Evolutionary conservation across 108 stramenopile genomes (phyloP), one percentile per base, ranked within the genome.

Genomic region (Stephanodiscus triporus): DNA sequence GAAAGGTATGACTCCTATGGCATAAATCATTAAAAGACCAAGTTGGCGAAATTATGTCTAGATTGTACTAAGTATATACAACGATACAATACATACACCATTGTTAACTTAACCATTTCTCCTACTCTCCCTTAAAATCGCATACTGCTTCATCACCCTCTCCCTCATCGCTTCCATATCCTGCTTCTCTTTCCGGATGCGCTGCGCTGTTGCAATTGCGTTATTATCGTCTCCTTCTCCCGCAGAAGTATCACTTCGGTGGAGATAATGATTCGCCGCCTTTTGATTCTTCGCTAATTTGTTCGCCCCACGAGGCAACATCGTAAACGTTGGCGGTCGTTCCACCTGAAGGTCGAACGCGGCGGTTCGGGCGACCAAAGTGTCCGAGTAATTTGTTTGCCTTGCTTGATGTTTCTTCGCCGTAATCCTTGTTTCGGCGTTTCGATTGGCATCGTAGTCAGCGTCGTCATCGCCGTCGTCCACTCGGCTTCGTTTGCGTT

Each of bases 71-170:
- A n/a, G n/a, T n/a, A n/a, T n/a, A n/a, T 34, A 34, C 32, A 34
- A 34, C 13, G 14, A 45, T 45, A 16, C 14, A 14, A 26, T 54
- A 11, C 8, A 54, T 2, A 27, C 6, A 7, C 26, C 2, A 53
- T 22, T 22, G 2, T 53, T 53, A 7, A 26, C 20, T 10, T 53
- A 53, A 5, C 72, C 60, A 36, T 47, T 32, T 50, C 47, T 66
- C 50, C 79, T 73, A 38, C 55, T 68, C 57, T 80, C 79, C 50
- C 79, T 69, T 54, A 80, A 47, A 14, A 70, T 58, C 20, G 72
- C 72, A 74, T 80, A 80, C 60, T 80, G 79, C 49, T 43, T 62
- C 79, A 80, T 80, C 19, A 80, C 79, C 26, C 63, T 66, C 38
- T 80, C 50, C 40, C 79, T 68, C 79, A 80, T 73, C 16, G 72